phyloP scores from a whole-genome alignment of 176 grass and related monocot genomes.

The Zoysia pacifica region DNA sequence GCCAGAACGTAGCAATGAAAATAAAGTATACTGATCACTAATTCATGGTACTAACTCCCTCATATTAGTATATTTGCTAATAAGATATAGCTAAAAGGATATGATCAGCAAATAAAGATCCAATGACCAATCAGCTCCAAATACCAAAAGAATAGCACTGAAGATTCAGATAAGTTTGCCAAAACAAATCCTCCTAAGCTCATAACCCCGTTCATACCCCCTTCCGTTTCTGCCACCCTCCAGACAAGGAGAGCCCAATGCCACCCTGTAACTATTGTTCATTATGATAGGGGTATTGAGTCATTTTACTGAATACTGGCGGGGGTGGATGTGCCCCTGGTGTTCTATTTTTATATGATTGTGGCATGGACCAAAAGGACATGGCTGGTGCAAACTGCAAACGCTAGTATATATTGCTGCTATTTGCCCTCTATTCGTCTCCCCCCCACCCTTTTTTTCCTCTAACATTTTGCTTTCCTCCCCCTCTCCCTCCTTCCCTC shows the following conservation, averaged over 20 bases:
- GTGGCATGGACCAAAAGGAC: constrained; percentile 58
- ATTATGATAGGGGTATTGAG: constrained; percentile 32
- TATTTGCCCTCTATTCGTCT: constrained; percentile 27
- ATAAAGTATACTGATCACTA: not conserved
- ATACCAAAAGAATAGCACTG: not conserved
- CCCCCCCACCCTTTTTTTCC: constrained; percentile 31
- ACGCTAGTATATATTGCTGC: constrained; percentile 59
- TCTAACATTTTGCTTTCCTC: constrained; percentile 58
- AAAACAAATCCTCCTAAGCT: constrained; percentile 17
- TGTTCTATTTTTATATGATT: constrained; percentile 63
- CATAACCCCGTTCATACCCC: constrained; percentile 49
- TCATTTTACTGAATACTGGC: constrained; percentile 38
- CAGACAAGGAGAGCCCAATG: constrained; percentile 59
- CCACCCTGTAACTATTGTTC: constrained; percentile 52
- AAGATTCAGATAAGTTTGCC: constrained; percentile 53
- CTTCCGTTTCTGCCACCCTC: constrained; percentile 81
- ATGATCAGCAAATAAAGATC: constrained; percentile 20
- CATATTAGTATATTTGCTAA: not conserved
- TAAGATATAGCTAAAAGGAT: not conserved
- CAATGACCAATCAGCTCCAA: not conserved
- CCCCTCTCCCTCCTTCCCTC: not conserved
- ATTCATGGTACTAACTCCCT: not conserved
- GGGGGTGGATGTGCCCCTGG: constrained; percentile 52
- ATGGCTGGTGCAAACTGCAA: constrained; percentile 62
- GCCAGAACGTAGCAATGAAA: not conserved